These are phyloP conservation scores for Dysphania ambrosioides DNA, from an alignment of 148 eudicot genomes.

Conservation along the genomic window DNA sequence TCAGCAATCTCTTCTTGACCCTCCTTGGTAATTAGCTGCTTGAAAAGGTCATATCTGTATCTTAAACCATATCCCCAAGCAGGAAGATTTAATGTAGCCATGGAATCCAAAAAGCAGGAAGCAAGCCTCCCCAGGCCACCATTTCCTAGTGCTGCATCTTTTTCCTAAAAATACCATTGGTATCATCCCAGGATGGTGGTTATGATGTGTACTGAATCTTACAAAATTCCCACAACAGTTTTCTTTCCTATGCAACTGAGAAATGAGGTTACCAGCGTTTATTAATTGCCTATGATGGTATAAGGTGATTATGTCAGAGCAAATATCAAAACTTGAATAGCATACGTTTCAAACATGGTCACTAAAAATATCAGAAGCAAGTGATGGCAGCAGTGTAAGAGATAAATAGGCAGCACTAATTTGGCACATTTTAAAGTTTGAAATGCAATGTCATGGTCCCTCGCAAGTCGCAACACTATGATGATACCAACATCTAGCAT, in stretches of 20 bases:
- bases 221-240: background rate
- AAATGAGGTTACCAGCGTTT: background rate
- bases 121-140: constrained; percentile 99
- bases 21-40: constrained; percentile 75
- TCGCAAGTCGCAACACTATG: background rate
- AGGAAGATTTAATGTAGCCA: constrained; percentile 94
- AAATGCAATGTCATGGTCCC: background rate
- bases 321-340: background rate
- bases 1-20: constrained; percentile 91
- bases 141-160: constrained; percentile 99
- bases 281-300: background rate
- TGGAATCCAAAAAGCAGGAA: constrained; percentile 93
- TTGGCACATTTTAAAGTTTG: background rate
- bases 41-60: constrained; percentile 91
- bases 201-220: background rate
- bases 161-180: constrained; percentile 52
- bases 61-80: constrained; percentile 99
- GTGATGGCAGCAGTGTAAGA: background rate
- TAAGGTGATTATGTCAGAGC: background rate
- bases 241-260: constrained; percentile 1
- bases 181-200: constrained; percentile 3
- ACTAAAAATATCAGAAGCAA: background rate
- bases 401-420: background rate
- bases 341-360: background rate
- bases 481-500: background rate